phyloP scores from a whole-genome alignment of 768 basidiomycete species.

The Flagelloscypha sp. region DNA sequence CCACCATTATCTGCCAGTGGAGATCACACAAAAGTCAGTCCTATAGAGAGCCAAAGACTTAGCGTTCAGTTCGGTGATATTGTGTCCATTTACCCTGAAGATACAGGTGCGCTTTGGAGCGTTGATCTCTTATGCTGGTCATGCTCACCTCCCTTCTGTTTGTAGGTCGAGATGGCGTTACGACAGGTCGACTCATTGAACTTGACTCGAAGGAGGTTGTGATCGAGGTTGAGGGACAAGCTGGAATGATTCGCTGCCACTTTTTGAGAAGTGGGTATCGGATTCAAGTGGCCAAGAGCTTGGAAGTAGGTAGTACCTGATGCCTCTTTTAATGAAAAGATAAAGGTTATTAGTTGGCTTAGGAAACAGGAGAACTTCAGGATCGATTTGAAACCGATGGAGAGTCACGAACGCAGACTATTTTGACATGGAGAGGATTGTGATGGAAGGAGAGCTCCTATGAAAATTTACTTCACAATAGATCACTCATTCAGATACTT shows the following conservation, averaged over 20 bases:
- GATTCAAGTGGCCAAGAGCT: too few relatives aligned
- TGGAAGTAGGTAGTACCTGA: too few relatives aligned
- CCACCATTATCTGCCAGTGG: too few relatives aligned
- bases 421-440: too few relatives aligned
- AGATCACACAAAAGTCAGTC: constrained; percentile 37
- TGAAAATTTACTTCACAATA: too few relatives aligned
- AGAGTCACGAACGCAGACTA: too few relatives aligned
- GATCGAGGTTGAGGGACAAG: constrained; percentile 34
- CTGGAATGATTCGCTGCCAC: constrained; percentile 37
- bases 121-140: background rate
- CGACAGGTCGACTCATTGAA: constrained; percentile 41
- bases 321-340: too few relatives aligned
- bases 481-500: too few relatives aligned
- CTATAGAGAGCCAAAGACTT: constrained; percentile 33
- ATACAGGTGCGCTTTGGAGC: constrained; percentile 38
- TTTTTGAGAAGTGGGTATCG: constrained; percentile 45
- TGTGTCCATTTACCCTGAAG: constrained; percentile 38
- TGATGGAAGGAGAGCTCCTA: too few relatives aligned
- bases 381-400: too few relatives aligned
- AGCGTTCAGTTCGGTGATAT: constrained; percentile 27
- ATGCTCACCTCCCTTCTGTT: background rate
- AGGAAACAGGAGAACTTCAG: too few relatives aligned
- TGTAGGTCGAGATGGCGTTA: constrained; percentile 32
- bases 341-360: too few relatives aligned
- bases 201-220: constrained; percentile 43